Evolutionary conservation across 1,139 yeast species (phyloP), one percentile per base, ranked within the genome.

Genomic region (Candida labiduridarum): DNA sequence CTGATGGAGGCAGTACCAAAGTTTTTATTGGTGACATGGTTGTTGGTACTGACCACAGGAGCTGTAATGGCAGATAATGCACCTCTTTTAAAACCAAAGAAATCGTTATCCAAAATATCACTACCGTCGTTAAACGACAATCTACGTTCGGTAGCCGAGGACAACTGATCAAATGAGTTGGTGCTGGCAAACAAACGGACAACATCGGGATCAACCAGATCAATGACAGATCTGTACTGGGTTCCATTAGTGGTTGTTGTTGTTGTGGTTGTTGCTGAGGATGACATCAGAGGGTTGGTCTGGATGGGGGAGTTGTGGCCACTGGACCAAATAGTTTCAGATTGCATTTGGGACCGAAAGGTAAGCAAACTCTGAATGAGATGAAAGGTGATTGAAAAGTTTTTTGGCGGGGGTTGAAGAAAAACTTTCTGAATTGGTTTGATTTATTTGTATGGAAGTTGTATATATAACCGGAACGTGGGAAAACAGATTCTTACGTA

Each of bases 1-100:
- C 83, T 77, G 46, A 84, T 80, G 4, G 87, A 81, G 14, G 87
- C 87, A 6, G 88, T 74, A 2, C 85, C 85, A 58, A 83, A 79
- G 42, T 72, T 36, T 16, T 44, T 39, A 34, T 47, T 45, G 16
- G 49, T 44, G 15, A 45, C 49, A 40, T 42, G 30, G 33, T 44
- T 48, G 31, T 45, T 49, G 12, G 45, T 38, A 19, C 47, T 50
- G 10, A 57, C 60, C 14, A 64, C 72, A 2, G 80, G 79, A 9
- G 71, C 75, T 29, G 80, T 75, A 46, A 69, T 73, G 16, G 76
- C 82, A 1, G 83, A 78, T 41, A 79, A 66, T 0, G 84, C 68
- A 6, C 81, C 82, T 51, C 75, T 67, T 55, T 74, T 76, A 54
- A 76, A 66, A 8, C 81, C 80, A 60, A 80, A 78, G 12, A 74